These are phyloP conservation scores for Cenococcum geophilum DNA, from an alignment of 495 filamentous ascomycete species.

Conservation along the genomic window DNA sequence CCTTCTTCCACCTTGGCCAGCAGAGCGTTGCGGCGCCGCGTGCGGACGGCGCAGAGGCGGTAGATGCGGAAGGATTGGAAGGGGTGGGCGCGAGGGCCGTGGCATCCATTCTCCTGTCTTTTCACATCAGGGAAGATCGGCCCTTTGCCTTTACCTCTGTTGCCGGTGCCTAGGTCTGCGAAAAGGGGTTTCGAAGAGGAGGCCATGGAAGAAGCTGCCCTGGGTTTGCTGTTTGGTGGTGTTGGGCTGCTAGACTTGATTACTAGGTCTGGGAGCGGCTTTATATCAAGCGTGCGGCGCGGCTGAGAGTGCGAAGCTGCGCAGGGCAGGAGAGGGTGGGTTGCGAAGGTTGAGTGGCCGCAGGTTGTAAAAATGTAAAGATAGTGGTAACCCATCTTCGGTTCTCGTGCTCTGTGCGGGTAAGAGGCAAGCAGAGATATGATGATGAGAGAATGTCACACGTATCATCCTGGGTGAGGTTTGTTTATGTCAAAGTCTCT, in stretches of 20 bases:
- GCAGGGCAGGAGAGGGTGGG: constrained; percentile 9
- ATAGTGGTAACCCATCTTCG: constrained; percentile 37
- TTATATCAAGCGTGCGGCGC: not conserved
- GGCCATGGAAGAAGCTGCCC: not conserved
- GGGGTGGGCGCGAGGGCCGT: constrained; percentile 17
- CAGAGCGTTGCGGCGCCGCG: constrained; percentile 13
- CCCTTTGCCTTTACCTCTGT: not conserved
- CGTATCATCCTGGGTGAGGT: not conserved
- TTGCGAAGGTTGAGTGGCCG: constrained; percentile 30
- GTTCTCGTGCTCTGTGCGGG: not conserved
- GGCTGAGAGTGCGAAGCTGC: not conserved
- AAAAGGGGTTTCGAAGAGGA: no score
- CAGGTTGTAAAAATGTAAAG: constrained; percentile 37
- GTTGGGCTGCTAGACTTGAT: not conserved
- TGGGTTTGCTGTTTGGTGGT: not conserved
- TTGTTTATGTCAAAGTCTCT: not conserved
- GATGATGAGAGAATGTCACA: not conserved
- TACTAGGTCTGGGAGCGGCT: not conserved
- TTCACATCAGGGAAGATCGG: no score
- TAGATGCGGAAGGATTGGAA: constrained; percentile 24
- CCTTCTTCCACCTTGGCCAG: constrained; percentile 19
- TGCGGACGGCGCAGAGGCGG: constrained; percentile 28
- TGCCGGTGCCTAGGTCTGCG: constrained; percentile 6
- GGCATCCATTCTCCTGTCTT: not conserved
- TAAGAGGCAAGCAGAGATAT: not conserved